These are phyloP conservation scores for Fusarium metavorans DNA, from an alignment of 2,329 filamentous ascomycete genomes.

Conservation along the genomic window DNA sequence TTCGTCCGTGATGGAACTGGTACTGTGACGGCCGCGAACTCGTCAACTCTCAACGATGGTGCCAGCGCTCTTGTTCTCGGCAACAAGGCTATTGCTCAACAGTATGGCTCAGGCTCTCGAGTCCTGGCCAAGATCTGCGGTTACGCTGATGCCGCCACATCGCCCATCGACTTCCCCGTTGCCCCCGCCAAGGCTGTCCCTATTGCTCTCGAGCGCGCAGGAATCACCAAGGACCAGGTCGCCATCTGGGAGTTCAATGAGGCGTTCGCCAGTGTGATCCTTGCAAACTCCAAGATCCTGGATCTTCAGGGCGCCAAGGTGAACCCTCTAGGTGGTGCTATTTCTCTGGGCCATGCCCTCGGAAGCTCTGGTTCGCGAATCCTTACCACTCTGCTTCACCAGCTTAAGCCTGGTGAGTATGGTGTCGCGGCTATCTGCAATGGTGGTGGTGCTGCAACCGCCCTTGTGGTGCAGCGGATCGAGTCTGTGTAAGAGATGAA, in stretches of 20 bases:
- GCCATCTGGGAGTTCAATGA: constrained; percentile 99
- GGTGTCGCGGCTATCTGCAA: constrained; percentile 98
- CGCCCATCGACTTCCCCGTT: constrained; percentile 93
- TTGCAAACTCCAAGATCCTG: constrained; percentile 93
- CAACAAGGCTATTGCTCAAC: constrained; percentile 81
- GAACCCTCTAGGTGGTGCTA: constrained; percentile 90
- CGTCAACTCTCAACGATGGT: constrained; percentile 94
- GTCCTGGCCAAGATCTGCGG: constrained; percentile 89
- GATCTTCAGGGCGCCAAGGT: constrained; percentile 83
- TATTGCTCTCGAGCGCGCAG: constrained; percentile 87
- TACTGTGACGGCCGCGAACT: constrained; percentile 94
- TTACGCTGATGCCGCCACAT: constrained; percentile 89
- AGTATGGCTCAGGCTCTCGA: constrained; percentile 82
- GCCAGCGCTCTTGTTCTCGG: constrained; percentile 90
- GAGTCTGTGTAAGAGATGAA: constrained; percentile 62
- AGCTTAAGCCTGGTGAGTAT: constrained; percentile 92
- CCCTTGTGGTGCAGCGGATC: constrained; percentile 89
- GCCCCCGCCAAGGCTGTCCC: constrained; percentile 94
- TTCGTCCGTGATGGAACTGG: constrained; percentile 88
- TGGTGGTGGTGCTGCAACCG: constrained; percentile 91
- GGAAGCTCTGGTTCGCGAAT: constrained; percentile 95
- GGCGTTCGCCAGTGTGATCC: constrained; percentile 95
- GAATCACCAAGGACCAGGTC: constrained; percentile 91
- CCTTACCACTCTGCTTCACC: constrained; percentile 88
- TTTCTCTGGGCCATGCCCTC: constrained; percentile 90